A percentile compares a stretch with the other conserved stretches of the same genome.
phyloP scores from a whole-genome alignment of 2,329 filamentous ascomycete species.

The Pyrenochaeta sp. region DNA sequence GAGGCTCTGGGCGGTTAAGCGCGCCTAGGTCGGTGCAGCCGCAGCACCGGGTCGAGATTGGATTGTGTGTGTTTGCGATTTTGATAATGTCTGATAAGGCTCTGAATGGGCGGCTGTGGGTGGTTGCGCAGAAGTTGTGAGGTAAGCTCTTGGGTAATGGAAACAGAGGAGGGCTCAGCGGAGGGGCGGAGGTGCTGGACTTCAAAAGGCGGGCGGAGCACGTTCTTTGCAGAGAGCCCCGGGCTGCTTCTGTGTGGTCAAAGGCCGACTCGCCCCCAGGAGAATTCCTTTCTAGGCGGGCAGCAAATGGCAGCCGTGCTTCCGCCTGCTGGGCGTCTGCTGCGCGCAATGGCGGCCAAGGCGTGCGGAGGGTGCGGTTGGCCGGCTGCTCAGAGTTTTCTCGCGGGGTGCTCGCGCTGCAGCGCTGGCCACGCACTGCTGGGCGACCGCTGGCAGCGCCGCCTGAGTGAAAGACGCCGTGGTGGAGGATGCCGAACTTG shows the following conservation, averaged over 20 bases:
- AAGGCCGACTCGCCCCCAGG: constrained; percentile 26
- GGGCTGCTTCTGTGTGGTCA: constrained; percentile 28
- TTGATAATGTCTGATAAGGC: constrained; percentile 58
- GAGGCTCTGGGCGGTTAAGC: constrained; percentile 49
- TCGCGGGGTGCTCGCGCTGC: constrained; percentile 32
- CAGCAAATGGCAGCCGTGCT: constrained; percentile 34
- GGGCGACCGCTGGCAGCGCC: constrained; percentile 4
- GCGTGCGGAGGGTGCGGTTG: constrained; percentile 27
- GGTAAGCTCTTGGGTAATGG: constrained; percentile 60
- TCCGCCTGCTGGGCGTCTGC: constrained; percentile 21
- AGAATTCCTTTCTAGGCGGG: constrained; percentile 16
- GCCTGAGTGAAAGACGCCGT: constrained; percentile 17
- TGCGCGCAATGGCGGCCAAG: constrained; percentile 27
- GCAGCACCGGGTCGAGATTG: constrained; percentile 44
- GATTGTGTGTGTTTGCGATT: constrained; percentile 47
- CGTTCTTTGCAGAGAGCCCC: constrained; percentile 24
- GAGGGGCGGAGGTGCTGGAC: constrained; percentile 46
- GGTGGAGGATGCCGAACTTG: constrained; percentile 26
- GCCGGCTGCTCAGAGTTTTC: constrained; percentile 38
- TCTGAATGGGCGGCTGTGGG: constrained; percentile 37
- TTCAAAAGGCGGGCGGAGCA: constrained; percentile 46
- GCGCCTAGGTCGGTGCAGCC: constrained; percentile 44
- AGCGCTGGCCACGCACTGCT: constrained; percentile 3
- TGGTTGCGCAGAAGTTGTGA: constrained; percentile 54
- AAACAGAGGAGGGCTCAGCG: constrained; percentile 47